Conservation (phyloP, 768 basidiomycete species). For the Coprinellus aureogranulatus region DNA sequence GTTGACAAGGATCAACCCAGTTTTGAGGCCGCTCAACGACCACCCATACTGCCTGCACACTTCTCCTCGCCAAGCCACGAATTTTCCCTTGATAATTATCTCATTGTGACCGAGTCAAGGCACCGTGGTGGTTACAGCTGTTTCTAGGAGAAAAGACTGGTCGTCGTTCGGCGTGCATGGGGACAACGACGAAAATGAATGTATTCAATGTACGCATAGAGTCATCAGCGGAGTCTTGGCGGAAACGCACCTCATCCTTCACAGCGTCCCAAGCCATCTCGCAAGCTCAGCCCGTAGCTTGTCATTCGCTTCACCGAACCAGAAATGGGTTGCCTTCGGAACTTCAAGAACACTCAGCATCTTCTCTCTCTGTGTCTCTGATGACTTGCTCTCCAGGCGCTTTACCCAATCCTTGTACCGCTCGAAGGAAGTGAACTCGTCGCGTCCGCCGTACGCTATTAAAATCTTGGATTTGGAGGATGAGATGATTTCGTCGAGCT, state of each 20-base stretch:
- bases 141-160: too few relatives aligned
- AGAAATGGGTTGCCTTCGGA: conserved; percentile 62
- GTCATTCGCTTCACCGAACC: conserved; percentile 37
- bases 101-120: too few relatives aligned
- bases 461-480: conserved; percentile 52
- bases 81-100: too few relatives aligned
- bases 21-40: too few relatives aligned
- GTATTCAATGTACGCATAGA: too few relatives aligned
- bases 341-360: conserved; percentile 39
- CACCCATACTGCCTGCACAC: too few relatives aligned
- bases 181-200: too few relatives aligned
- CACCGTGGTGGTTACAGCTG: too few relatives aligned
- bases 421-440: conserved; percentile 63
- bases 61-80: too few relatives aligned
- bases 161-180: too few relatives aligned
- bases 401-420: conserved; percentile 58
- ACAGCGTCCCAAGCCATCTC: not conserved
- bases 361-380: not conserved
- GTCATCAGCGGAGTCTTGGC: too few relatives aligned
- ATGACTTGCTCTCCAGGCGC: conserved; percentile 27
- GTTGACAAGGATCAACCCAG: too few relatives aligned
- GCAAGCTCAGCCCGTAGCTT: not conserved
- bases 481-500: conserved; percentile 49
- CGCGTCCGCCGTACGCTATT: conserved; percentile 62
- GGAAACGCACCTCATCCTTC: not conserved